These are phyloP conservation scores for Fusarium secorum DNA, from an alignment of 2,329 filamentous ascomycete species.

Conservation along the genomic window DNA sequence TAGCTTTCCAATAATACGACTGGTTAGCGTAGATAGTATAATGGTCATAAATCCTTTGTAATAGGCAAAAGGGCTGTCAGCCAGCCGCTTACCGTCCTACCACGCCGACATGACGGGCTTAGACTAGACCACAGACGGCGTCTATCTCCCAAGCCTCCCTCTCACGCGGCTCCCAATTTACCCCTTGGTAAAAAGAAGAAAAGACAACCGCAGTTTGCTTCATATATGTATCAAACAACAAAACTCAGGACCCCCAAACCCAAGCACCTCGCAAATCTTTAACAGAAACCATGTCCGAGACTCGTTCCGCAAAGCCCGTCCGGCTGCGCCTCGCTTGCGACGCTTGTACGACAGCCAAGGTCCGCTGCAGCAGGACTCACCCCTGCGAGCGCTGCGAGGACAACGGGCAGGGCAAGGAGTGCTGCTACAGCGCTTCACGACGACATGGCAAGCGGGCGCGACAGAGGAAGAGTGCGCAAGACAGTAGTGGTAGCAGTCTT, in stretches of 20 bases:
- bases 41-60: not conserved
- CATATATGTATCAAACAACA: conserved; percentile 6
- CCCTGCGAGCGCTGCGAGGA: conserved; percentile 29
- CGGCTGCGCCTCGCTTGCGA: conserved; percentile 27
- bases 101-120: conserved; percentile 16
- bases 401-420: conserved; percentile 14
- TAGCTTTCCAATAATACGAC: not conserved
- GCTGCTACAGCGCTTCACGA: conserved; percentile 17
- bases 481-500: not conserved
- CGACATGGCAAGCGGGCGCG: conserved; percentile 21
- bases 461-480: conserved; percentile 4
- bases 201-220: not conserved
- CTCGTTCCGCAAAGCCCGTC: conserved; percentile 17
- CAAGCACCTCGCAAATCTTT: not conserved
- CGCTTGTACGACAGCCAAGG: conserved; percentile 31
- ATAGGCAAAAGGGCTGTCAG: conserved; percentile 2
- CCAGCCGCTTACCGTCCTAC: conserved; percentile 20
- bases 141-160: not conserved
- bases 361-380: conserved; percentile 29
- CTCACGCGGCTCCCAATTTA: not conserved
- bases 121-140: not conserved
- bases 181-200: not conserved
- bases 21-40: not conserved
- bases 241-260: not conserved
- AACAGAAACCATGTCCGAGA: conserved; percentile 1